Evolutionary conservation across 148 eudicot genomes (phyloP).

Genomic region (Spergularia bocconei): DNA sequence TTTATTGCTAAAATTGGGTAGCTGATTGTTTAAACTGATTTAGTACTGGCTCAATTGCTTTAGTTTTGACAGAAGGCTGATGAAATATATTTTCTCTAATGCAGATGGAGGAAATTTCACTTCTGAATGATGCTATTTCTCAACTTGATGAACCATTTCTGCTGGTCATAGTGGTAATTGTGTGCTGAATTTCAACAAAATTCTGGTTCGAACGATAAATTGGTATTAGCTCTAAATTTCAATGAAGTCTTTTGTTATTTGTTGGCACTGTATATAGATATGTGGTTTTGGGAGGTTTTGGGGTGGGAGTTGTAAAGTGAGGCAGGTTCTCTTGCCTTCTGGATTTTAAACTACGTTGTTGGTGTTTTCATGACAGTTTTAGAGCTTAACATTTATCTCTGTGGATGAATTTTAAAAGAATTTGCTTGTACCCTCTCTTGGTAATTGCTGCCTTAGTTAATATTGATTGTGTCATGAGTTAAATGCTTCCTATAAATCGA

Average conservation of each 20-base stretch:
- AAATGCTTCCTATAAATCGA: no score
- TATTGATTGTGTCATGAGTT: no score
- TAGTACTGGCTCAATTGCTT: slow-evolving; percentile 4
- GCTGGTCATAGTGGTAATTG: slow-evolving; percentile 99
- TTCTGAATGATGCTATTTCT: slow-evolving; percentile 88
- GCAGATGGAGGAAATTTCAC: slow-evolving; percentile 98
- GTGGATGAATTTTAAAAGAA: no score
- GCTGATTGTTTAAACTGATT: slow-evolving; percentile 28
- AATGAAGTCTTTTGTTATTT: slow-evolving; percentile 28
- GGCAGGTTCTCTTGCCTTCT: not conserved
- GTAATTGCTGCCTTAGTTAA: no score
- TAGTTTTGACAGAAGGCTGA: slow-evolving; percentile 10
- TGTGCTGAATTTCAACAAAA: slow-evolving; percentile 97
- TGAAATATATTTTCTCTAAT: slow-evolving; percentile 24
- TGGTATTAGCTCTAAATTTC: slow-evolving; percentile 98
- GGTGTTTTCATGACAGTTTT: not conserved
- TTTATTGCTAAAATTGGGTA: slow-evolving; percentile 57
- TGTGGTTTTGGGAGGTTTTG: slow-evolving; percentile 13
- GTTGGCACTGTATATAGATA: not conserved
- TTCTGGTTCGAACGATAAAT: slow-evolving; percentile 93
- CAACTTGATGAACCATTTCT: slow-evolving; percentile 94
- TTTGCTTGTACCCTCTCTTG: no score
- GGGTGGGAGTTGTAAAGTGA: not conserved
- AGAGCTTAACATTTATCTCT: no score
- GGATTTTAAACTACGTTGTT: not conserved